phyloP scores from a whole-genome alignment of 192 early-diverging fungal species.

The Phlyctochytrium bullatum region DNA sequence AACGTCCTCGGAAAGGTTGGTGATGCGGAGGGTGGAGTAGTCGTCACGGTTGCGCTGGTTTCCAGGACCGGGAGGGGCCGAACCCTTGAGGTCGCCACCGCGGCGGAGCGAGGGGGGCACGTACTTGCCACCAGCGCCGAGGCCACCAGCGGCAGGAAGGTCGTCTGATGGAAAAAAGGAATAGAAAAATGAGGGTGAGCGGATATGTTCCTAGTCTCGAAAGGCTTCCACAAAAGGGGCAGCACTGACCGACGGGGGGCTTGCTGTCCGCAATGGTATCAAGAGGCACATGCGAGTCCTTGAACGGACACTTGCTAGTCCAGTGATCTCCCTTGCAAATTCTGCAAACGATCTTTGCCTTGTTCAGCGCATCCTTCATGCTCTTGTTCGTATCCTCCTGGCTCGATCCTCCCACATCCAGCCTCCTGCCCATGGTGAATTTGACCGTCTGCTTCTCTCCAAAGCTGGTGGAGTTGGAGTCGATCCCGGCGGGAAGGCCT shows the following conservation, averaged over 20 bases:
- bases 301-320: slow-evolving; percentile 97
- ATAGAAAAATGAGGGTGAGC: neutral
- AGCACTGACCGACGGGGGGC: slow-evolving; percentile 7
- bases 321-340: slow-evolving; percentile 96
- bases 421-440: neutral
- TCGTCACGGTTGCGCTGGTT: slow-evolving; percentile 46
- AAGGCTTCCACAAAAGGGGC: neutral
- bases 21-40: slow-evolving; percentile 72
- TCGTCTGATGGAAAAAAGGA: neutral
- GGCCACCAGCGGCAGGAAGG: neutral
- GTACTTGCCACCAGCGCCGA: slow-evolving; percentile 63
- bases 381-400: too few species aligned
- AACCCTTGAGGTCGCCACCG: slow-evolving; percentile 40
- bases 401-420: neutral
- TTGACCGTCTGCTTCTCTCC: slow-evolving; percentile 64
- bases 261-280: slow-evolving; percentile 34
- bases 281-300: slow-evolving; percentile 83
- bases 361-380: too few species aligned
- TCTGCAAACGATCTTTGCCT: slow-evolving; percentile 92
- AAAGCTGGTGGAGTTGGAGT: slow-evolving; percentile 82
- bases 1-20: slow-evolving; percentile 93
- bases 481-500: slow-evolving; percentile 72
- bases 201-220: neutral
- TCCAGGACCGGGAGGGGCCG: slow-evolving; percentile 18
- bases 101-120: slow-evolving; percentile 85